Base-by-base conservation (phyloP, 768 basidiomycete genomes). In the Suillus tomentosus region DNA sequence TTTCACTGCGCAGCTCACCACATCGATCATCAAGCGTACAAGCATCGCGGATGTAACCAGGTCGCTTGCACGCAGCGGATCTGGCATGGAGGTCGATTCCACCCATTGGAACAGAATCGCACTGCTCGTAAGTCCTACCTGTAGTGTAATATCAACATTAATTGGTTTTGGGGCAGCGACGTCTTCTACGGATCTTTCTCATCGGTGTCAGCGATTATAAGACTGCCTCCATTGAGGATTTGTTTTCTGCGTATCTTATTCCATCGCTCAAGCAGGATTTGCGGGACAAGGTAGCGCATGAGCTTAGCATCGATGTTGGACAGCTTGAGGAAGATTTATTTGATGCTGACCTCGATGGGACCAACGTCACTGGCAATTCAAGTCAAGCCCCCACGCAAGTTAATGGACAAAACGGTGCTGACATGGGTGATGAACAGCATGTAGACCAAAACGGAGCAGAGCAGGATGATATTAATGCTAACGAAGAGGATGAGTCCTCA, bases 21-120 rank as follows among this genome's bases (percentile, higher is more conserved):
- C 15, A 9, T 63, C 62, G 15, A 17, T 58, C 22, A 8, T 40
- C 45, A 65, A 47, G 24, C 34, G 37, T 11, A 40, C 42, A 27
- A 64, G 48, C n/a, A 50, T 64, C 3, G 48, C 27, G 2, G 27
- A 27, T 27, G 27, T 27, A 2, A 27, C 27, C 27, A 27, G 27
- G 27, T 27, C 27, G 3, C 36, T 54, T 37, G 42, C 47, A 14
- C 22, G 2, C 13, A 48, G 47, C 22, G 3, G 47, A 11, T 48
- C 61, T 24, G 40, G 34, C 22, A 63, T 63, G 55, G 62, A 63
- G n/a, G 51, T 63, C 17, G 51, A 42, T 15, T 24, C 62, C 11
- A 45, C 37, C 6, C 55, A 63, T 63, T 63, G 62, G 62, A 63
- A 34, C n/a, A 42, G 55, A 7, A 60, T 63, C 17, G 62, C 62